A percentile compares a stretch with the other conserved stretches of the same genome.
phyloP scores from a whole-genome alignment of 176 grass and related monocot genomes.

The Oryza australiensis region DNA sequence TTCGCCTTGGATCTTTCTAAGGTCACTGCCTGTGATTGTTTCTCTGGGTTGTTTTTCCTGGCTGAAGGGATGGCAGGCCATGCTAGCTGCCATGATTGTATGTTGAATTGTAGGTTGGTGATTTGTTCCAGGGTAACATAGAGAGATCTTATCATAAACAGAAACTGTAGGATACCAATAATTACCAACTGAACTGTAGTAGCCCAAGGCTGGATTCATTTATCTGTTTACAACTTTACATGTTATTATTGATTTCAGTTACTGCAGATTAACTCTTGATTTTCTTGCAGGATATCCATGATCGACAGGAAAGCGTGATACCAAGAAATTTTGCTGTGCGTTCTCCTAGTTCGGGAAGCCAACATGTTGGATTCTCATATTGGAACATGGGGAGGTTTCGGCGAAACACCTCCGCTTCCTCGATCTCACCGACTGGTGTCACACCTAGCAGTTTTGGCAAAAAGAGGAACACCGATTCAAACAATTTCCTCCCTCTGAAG shows the following conservation, averaged over 20 bases:
- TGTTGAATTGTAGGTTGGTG: not conserved
- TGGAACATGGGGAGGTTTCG: constrained; percentile 77
- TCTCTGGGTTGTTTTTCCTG: not conserved
- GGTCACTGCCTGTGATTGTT: not conserved
- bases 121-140: constrained; percentile 10
- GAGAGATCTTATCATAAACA: constrained; percentile 2
- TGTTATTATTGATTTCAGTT: not conserved
- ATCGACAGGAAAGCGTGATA: constrained; percentile 28
- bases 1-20: not conserved
- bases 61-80: not conserved
- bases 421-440: constrained; percentile 19
- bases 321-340: constrained; percentile 33
- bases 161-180: not conserved
- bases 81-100: not conserved
- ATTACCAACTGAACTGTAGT: not conserved
- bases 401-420: constrained; percentile 49
- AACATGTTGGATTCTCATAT: constrained; percentile 64
- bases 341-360: constrained; percentile 39
- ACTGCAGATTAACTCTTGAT: not conserved
- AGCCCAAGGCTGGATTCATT: constrained; percentile 4
- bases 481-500: constrained; percentile 41
- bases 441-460: constrained; percentile 33
- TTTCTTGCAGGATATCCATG: constrained; percentile 47
- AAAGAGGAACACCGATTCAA: constrained; percentile 45
- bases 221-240: not conserved